These are phyloP conservation scores for Podospora sp. DNA, from an alignment of 495 filamentous ascomycete genomes.

Conservation along the genomic window DNA sequence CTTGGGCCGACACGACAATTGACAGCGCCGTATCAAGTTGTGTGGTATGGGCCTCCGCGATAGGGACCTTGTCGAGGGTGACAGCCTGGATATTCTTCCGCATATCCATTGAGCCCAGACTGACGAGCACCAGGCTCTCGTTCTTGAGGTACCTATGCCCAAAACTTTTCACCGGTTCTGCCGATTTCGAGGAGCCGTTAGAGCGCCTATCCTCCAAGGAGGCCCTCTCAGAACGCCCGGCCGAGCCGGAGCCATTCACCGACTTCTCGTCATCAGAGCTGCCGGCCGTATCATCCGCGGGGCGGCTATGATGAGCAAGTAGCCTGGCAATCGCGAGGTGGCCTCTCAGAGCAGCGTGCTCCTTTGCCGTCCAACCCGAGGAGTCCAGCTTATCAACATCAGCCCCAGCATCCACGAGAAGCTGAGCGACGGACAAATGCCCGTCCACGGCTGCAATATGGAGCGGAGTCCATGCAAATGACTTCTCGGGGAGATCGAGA, in stretches of 20 bases:
- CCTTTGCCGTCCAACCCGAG: slow-evolving; percentile 93
- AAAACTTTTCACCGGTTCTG: slow-evolving; percentile 88
- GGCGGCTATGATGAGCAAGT: slow-evolving; percentile 50
- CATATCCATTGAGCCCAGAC: slow-evolving; percentile 90
- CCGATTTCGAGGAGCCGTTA: slow-evolving; percentile 42
- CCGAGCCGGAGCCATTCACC: slow-evolving; percentile 41
- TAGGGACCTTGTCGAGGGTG: slow-evolving; percentile 83
- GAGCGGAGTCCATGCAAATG: slow-evolving; percentile 90
- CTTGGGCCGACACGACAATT: slow-evolving; percentile 85
- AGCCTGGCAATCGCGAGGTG: slow-evolving; percentile 76
- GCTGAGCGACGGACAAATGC: slow-evolving; percentile 65
- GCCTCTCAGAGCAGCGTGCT: slow-evolving; percentile 87
- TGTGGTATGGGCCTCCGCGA: slow-evolving; percentile 84
- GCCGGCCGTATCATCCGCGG: slow-evolving; percentile 28
- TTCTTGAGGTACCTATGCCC: slow-evolving; percentile 93
- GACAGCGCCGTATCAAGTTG: slow-evolving; percentile 94
- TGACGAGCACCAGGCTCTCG: slow-evolving; percentile 87
- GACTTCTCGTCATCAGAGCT: slow-evolving; percentile 40
- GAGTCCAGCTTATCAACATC: slow-evolving; percentile 72
- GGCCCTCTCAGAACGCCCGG: slow-evolving; percentile 52
- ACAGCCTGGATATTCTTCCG: slow-evolving; percentile 79
- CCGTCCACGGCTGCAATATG: slow-evolving; percentile 92
- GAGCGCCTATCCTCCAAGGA: slow-evolving; percentile 55
- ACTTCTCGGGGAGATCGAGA: slow-evolving; percentile 76
- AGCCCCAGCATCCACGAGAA: slow-evolving; percentile 74